Percentiles rank a stretch among this genome's conserved stretches.
These are phyloP conservation scores for Clonostachys byssicola DNA, from an alignment of 2,329 filamentous ascomycete species.

Conservation along the genomic window DNA sequence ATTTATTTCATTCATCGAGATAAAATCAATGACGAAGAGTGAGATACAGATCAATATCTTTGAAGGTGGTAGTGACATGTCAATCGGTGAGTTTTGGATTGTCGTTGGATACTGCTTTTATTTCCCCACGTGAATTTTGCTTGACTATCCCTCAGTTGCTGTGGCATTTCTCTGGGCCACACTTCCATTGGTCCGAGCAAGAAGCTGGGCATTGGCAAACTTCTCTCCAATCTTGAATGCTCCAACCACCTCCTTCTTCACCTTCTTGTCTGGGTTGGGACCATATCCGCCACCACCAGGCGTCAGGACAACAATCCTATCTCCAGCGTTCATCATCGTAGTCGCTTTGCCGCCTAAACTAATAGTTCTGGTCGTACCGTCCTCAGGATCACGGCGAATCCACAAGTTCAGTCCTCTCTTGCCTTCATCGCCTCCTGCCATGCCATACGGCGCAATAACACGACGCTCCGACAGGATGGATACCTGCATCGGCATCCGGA, in stretches of 20 bases:
- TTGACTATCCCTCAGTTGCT: neutral
- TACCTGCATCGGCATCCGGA: constrained; percentile 71
- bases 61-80: too few relatives aligned
- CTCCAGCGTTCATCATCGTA: constrained; percentile 11
- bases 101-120: too few relatives aligned
- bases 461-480: constrained; percentile 75
- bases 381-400: constrained; percentile 34
- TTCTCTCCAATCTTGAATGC: constrained; percentile 1
- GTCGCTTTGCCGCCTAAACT: constrained; percentile 12
- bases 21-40: too few relatives aligned
- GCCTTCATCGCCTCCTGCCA: constrained; percentile 68
- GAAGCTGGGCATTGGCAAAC: neutral
- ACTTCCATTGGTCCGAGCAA: neutral
- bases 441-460: constrained; percentile 71
- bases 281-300: constrained; percentile 19
- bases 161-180: neutral
- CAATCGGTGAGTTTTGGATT: too few relatives aligned
- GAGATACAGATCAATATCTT: too few relatives aligned
- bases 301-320: constrained; percentile 15
- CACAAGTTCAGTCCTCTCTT: constrained; percentile 67
- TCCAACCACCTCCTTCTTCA: neutral
- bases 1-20: too few relatives aligned
- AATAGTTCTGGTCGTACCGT: constrained; percentile 22
- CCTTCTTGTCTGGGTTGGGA: neutral
- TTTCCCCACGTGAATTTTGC: too few relatives aligned